These are phyloP conservation scores for Pseudogymnoascus sp. DNA, from an alignment of 2,329 filamentous ascomycete species.

Conservation along the genomic window DNA sequence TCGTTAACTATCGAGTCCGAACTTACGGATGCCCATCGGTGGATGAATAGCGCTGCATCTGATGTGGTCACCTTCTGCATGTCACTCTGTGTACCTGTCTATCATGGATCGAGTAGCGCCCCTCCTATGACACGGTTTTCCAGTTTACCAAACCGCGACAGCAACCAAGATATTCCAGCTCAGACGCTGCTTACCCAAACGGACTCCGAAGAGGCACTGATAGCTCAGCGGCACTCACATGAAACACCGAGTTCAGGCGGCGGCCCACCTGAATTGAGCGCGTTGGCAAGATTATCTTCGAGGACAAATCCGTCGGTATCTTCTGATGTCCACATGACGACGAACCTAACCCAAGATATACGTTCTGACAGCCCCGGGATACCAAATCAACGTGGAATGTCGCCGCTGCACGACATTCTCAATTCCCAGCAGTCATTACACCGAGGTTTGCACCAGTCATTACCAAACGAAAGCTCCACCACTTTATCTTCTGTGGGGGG, in stretches of 20 bases:
- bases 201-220: background rate
- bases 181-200: slow-evolving; percentile 21
- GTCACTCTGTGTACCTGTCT: slow-evolving; percentile 43
- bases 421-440: slow-evolving; percentile 51
- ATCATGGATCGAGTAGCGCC: background rate
- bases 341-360: background rate
- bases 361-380: background rate
- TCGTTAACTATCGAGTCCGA: slow-evolving; percentile 71
- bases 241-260: slow-evolving; percentile 14
- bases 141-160: background rate
- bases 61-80: slow-evolving; percentile 76
- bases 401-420: slow-evolving; percentile 50
- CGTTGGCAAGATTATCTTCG: background rate
- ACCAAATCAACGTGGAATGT: background rate
- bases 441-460: slow-evolving; percentile 44
- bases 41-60: slow-evolving; percentile 69
- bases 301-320: slow-evolving; percentile 3
- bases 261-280: background rate
- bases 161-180: slow-evolving; percentile 21
- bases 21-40: slow-evolving; percentile 64
- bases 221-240: background rate
- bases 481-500: slow-evolving; percentile 27
- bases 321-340: background rate
- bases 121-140: background rate
- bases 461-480: slow-evolving; percentile 48